Conservation (phyloP, 257 asterid genomes). For the Solanum virginianum region DNA sequence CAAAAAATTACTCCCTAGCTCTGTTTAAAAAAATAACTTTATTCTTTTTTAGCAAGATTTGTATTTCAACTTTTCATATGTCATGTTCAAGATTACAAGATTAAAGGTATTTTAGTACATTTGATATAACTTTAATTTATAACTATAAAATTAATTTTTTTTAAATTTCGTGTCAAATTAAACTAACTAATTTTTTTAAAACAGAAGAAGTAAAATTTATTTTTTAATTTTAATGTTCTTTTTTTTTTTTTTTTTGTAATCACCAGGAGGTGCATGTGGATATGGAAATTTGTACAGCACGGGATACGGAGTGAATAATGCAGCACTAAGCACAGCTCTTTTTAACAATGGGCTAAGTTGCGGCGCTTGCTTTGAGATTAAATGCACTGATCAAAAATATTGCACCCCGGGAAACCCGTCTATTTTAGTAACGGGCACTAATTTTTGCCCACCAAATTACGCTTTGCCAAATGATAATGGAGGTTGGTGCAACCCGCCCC, state of each 20-base stretch:
- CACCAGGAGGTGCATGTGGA: slow-evolving; percentile 77
- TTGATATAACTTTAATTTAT: too few species aligned
- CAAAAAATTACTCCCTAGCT: too few species aligned
- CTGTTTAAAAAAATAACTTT: too few species aligned
- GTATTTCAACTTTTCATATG: too few species aligned
- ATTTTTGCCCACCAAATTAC: slow-evolving; percentile 26
- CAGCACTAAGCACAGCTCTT: slow-evolving; percentile 71
- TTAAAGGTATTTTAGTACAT: too few species aligned
- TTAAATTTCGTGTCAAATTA: too few species aligned
- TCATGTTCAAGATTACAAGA: too few species aligned
- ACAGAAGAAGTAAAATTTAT: neutral
- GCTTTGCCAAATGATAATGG: slow-evolving; percentile 22
- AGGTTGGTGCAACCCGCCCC: slow-evolving; percentile 37
- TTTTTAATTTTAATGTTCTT: too few species aligned
- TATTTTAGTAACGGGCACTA: slow-evolving; percentile 21
- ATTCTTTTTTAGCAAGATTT: too few species aligned
- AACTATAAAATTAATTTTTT: too few species aligned
- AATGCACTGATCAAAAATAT: slow-evolving; percentile 39
- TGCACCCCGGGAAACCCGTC: slow-evolving; percentile 42
- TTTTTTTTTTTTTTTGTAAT: neutral
- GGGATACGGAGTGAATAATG: slow-evolving; percentile 68
- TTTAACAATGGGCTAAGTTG: slow-evolving; percentile 64
- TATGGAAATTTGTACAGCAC: slow-evolving; percentile 66
- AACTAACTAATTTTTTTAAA: too few species aligned
- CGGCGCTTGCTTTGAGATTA: slow-evolving; percentile 73